Evolutionary conservation across 179 eudicot species (phyloP).

Genomic region (Heliamphora pulchella): DNA sequence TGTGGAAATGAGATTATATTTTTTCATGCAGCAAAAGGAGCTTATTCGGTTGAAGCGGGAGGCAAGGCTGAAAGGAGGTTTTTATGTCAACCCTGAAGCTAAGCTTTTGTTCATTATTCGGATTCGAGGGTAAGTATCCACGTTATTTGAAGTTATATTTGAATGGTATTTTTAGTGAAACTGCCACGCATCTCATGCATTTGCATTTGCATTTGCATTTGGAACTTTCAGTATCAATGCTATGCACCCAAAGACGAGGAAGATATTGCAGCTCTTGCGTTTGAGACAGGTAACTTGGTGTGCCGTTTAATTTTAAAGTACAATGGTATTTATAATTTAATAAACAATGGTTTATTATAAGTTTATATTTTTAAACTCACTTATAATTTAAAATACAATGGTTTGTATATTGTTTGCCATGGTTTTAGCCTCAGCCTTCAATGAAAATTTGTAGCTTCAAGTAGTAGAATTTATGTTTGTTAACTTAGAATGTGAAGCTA

Average conservation of each 20-base stretch:
- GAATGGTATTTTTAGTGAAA: not conserved
- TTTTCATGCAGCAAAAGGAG: conserved; percentile 48
- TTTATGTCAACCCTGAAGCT: conserved; percentile 79
- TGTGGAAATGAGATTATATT: not conserved
- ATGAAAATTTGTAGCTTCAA: no score
- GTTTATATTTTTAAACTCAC: no score
- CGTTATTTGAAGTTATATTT: not conserved
- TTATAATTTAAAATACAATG: no score
- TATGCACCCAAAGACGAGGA: conserved; percentile 52
- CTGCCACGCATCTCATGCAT: not conserved
- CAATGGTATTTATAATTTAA: no score
- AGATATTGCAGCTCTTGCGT: conserved; percentile 63
- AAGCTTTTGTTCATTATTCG: conserved; percentile 73
- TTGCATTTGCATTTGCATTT: not conserved
- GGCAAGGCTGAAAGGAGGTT: conserved; percentile 76
- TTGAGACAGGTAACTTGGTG: conserved; percentile 47
- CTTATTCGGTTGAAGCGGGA: conserved; percentile 64
- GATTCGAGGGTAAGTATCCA: conserved; percentile 55
- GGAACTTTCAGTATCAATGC: conserved; percentile 53
- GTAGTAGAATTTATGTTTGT: no score
- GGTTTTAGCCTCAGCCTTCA: not conserved
- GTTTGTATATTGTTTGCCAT: no score
- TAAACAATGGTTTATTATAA: no score
- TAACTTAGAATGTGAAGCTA: no score
- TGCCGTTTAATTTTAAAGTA: not conserved